Evolutionary conservation across 2,329 filamentous ascomycete genomes (phyloP).

Genomic region (Aphanocladium album): DNA sequence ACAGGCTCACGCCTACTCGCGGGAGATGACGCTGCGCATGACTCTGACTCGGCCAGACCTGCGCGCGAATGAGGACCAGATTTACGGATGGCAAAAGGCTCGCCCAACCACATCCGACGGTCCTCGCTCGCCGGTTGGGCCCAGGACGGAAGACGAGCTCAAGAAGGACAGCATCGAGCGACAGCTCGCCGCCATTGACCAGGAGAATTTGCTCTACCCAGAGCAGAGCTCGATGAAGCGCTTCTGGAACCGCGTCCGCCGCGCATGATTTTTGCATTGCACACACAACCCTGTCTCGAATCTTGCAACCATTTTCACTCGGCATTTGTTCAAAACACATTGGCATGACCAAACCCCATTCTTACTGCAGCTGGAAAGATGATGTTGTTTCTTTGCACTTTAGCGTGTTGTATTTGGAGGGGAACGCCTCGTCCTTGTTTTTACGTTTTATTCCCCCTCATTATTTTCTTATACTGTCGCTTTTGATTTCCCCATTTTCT

Average conservation of each 20-base stretch:
- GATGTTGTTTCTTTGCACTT: not conserved
- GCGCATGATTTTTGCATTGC: conserved; percentile 25
- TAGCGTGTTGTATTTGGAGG: conserved; percentile 6
- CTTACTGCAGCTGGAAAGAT: not conserved
- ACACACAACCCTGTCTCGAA: not conserved
- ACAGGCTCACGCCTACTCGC: conserved; percentile 50
- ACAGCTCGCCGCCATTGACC: conserved; percentile 50
- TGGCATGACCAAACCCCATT: not conserved
- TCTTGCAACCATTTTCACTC: not conserved
- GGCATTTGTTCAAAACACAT: conserved; percentile 3
- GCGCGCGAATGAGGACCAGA: conserved; percentile 65
- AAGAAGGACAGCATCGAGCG: conserved; percentile 54
- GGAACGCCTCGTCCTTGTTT: not conserved
- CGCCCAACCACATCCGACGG: conserved; percentile 30
- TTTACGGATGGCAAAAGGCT: conserved; percentile 61
- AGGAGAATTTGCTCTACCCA: conserved; percentile 31
- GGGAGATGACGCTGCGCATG: conserved; percentile 96
- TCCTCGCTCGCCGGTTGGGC: conserved; percentile 24
- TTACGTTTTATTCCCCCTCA: not conserved
- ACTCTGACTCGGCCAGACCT: conserved; percentile 88
- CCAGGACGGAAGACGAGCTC: conserved; percentile 30
- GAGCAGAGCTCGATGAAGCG: conserved; percentile 56
- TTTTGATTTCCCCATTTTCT: not conserved
- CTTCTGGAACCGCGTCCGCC: conserved; percentile 58
- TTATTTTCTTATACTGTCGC: not conserved